Percentiles rank a stretch among this genome's conserved stretches.
These are phyloP conservation scores for Bipolaris cookei DNA, from an alignment of 2,329 filamentous ascomycete species.

Conservation along the genomic window DNA sequence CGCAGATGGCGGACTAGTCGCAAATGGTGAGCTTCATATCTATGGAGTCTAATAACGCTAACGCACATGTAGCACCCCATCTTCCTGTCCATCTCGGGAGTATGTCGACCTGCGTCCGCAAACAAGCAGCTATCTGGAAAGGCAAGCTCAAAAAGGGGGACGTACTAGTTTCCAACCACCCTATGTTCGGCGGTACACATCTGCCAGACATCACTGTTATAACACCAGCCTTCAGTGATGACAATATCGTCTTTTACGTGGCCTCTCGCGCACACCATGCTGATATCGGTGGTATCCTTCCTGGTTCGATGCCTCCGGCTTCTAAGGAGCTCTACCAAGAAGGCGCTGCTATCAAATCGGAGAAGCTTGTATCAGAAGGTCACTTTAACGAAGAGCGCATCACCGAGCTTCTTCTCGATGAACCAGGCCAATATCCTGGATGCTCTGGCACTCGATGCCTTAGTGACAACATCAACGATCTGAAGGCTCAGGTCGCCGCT, in stretches of 20 bases:
- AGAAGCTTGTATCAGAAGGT: constrained; percentile 76
- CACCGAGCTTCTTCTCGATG: constrained; percentile 71
- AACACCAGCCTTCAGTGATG: constrained; percentile 77
- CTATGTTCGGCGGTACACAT: constrained; percentile 83
- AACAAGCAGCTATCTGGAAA: constrained; percentile 80
- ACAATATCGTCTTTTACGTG: constrained; percentile 81
- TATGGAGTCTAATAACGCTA: background rate
- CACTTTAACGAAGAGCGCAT: constrained; percentile 80
- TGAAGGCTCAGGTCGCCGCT: constrained; percentile 85
- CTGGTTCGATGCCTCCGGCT: constrained; percentile 82
- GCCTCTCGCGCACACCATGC: constrained; percentile 82
- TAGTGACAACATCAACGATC: constrained; percentile 82
- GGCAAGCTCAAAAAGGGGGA: constrained; percentile 79
- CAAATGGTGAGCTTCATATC: constrained; percentile 60
- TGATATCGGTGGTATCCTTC: constrained; percentile 82
- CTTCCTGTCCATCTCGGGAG: constrained; percentile 81
- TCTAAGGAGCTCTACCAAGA: constrained; percentile 66
- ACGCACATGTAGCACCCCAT: constrained; percentile 66
- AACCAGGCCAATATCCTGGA: constrained; percentile 75
- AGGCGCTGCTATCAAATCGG: constrained; percentile 62
- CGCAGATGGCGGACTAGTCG: constrained; percentile 74
- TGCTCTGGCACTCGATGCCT: constrained; percentile 81
- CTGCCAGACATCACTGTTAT: constrained; percentile 82
- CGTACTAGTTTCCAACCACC: constrained; percentile 83
- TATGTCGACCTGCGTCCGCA: constrained; percentile 83